Evolutionary conservation across 352 stramenopile species (phyloP).

Genomic region (Phytopythium montanum): DNA sequence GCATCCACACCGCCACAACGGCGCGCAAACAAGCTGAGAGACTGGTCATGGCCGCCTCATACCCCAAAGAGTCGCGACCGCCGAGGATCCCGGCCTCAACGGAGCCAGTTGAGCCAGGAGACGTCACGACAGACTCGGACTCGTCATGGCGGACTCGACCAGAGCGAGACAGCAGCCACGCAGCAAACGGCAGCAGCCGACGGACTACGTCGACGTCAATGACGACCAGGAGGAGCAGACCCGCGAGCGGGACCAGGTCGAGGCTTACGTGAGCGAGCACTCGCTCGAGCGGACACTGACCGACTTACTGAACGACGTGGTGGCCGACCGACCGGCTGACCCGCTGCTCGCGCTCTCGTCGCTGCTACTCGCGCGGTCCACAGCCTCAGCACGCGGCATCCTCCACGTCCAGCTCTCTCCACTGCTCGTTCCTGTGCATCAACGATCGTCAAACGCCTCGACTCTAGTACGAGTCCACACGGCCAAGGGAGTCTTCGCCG

Average conservation of each 20-base stretch:
- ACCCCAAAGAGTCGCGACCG: background rate
- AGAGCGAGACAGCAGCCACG: background rate
- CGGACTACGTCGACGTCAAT: conserved; percentile 12
- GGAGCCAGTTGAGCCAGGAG: background rate
- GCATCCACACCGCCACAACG: background rate
- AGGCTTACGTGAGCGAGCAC: conserved; percentile 71
- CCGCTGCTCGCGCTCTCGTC: conserved; percentile 69
- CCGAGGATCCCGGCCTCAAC: background rate
- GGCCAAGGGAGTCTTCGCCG: conserved; percentile 61
- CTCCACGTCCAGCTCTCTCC: conserved; percentile 60
- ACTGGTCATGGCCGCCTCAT: background rate
- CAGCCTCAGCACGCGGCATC: conserved; percentile 50
- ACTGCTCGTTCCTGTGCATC: conserved; percentile 30
- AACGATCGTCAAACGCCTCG: conserved; percentile 22
- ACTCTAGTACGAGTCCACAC: conserved; percentile 62
- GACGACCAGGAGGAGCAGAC: conserved; percentile 31
- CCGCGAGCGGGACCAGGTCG: conserved; percentile 67
- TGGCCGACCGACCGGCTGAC: conserved; percentile 56
- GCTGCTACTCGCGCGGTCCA: conserved; percentile 54
- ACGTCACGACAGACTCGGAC: background rate
- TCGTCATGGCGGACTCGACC: background rate
- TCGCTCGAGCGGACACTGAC: conserved; percentile 64
- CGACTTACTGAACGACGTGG: conserved; percentile 68
- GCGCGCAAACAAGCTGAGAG: background rate
- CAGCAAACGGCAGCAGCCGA: conserved; percentile 14